Conservation (phyloP, 768 basidiomycete genomes). For the Suillus subalutaceus region DNA sequence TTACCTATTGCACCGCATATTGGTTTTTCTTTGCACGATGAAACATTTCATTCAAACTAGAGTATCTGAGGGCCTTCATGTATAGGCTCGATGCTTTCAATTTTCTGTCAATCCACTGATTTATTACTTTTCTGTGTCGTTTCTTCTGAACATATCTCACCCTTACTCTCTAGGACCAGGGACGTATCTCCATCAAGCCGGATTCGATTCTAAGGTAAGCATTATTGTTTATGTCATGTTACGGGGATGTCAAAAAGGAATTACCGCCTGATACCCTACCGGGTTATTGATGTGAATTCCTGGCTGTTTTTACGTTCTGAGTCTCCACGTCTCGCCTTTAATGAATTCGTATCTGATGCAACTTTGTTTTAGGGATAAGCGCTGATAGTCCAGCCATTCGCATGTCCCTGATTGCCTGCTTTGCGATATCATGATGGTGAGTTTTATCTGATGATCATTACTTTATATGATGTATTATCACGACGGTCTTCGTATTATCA, state of each 20-base stretch:
- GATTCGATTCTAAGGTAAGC: not conserved
- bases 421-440: constrained; percentile 30
- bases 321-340: constrained; percentile 14
- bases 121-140: constrained; percentile 10
- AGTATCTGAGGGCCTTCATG: constrained; percentile 76
- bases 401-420: constrained; percentile 20
- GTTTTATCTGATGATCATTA: constrained; percentile 22
- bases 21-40: constrained; percentile 43
- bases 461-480: constrained; percentile 71
- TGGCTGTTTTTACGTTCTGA: constrained; percentile 80
- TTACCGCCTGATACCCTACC: constrained; percentile 76
- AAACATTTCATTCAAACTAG: constrained; percentile 83
- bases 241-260: constrained; percentile 71
- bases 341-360: not conserved
- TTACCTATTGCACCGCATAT: constrained; percentile 14
- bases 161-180: not conserved
- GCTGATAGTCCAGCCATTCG: not conserved
- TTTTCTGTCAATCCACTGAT: constrained; percentile 71
- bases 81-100: constrained; percentile 68
- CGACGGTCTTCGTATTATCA: constrained; percentile 89
- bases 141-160: not conserved
- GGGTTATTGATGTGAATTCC: constrained; percentile 71
- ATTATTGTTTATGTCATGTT: constrained; percentile 17
- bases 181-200: not conserved
- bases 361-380: not conserved